phyloP scores from a whole-genome alignment of 2,329 filamentous ascomycete species.

The Arthrobotrys megalospora region DNA sequence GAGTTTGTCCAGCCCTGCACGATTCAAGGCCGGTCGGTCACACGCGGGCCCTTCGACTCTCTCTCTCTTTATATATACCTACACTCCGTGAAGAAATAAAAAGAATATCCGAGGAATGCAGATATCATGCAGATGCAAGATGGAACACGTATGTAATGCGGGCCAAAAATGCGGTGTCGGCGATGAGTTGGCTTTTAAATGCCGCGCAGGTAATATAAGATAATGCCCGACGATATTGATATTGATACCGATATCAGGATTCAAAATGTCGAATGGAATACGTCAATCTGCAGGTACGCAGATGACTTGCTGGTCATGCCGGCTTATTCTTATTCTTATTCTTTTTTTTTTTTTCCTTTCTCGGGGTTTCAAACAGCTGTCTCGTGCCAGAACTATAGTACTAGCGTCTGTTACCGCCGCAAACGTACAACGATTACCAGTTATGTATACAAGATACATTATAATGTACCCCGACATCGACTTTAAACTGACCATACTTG shows the following conservation, averaged over 20 bases:
- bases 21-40: background rate
- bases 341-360: background rate
- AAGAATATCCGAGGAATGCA: background rate
- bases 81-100: background rate
- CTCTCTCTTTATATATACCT: background rate
- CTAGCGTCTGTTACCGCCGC: too few relatives aligned
- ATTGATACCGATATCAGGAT: background rate
- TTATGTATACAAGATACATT: too few relatives aligned
- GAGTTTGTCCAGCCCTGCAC: slow-evolving; percentile 28
- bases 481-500: too few relatives aligned
- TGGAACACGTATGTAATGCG: slow-evolving; percentile 5
- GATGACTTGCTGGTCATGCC: slow-evolving; percentile 18
- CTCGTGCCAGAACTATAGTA: background rate
- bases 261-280: background rate
- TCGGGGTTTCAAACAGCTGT: background rate
- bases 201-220: background rate
- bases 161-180: background rate
- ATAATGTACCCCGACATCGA: too few relatives aligned
- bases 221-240: slow-evolving; percentile 2
- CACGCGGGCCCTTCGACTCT: slow-evolving; percentile 5
- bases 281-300: slow-evolving; percentile 26
- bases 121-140: slow-evolving; percentile 5
- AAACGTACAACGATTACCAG: too few relatives aligned
- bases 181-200: slow-evolving; percentile 7
- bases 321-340: background rate